These are phyloP conservation scores for Ganoderma resinaceum DNA, from an alignment of 1,284 basidiomycete species.

Conservation along the genomic window DNA sequence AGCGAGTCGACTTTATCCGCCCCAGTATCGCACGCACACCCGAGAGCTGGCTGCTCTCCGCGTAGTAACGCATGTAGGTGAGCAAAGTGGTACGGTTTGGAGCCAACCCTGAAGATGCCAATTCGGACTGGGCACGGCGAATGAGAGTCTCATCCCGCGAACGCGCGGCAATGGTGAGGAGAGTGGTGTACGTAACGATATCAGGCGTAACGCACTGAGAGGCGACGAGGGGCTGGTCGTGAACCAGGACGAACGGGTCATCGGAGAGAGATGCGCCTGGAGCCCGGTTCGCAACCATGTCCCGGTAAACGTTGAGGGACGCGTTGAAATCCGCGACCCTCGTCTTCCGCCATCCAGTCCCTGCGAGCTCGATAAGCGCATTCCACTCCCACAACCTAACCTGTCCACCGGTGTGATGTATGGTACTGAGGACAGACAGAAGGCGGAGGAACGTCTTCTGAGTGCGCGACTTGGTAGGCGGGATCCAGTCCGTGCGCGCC, in stretches of 20 bases:
- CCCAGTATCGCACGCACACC: slow-evolving; percentile 62
- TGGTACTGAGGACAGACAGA: slow-evolving; percentile 63
- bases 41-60: slow-evolving; percentile 50
- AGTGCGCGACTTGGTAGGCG: slow-evolving; percentile 55
- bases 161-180: slow-evolving; percentile 67
- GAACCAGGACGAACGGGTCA: not conserved
- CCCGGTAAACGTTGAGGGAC: slow-evolving; percentile 65
- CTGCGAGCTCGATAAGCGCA: slow-evolving; percentile 69
- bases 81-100: slow-evolving; percentile 70
- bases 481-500: slow-evolving; percentile 24
- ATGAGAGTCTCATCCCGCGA: slow-evolving; percentile 54
- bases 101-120: slow-evolving; percentile 56
- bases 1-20: slow-evolving; percentile 55
- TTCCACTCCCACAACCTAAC: slow-evolving; percentile 76
- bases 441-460: slow-evolving; percentile 66
- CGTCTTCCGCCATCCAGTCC: slow-evolving; percentile 68
- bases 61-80: slow-evolving; percentile 63
- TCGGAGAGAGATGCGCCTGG: slow-evolving; percentile 51
- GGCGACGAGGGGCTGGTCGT: slow-evolving; percentile 12
- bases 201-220: slow-evolving; percentile 52
- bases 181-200: slow-evolving; percentile 70
- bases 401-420: slow-evolving; percentile 58
- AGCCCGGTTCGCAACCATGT: slow-evolving; percentile 55
- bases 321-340: slow-evolving; percentile 61
- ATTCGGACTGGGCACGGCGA: slow-evolving; percentile 56